Evolutionary conservation across 768 basidiomycete genomes (phyloP).

Genomic region (Glaciozyma martinii): DNA sequence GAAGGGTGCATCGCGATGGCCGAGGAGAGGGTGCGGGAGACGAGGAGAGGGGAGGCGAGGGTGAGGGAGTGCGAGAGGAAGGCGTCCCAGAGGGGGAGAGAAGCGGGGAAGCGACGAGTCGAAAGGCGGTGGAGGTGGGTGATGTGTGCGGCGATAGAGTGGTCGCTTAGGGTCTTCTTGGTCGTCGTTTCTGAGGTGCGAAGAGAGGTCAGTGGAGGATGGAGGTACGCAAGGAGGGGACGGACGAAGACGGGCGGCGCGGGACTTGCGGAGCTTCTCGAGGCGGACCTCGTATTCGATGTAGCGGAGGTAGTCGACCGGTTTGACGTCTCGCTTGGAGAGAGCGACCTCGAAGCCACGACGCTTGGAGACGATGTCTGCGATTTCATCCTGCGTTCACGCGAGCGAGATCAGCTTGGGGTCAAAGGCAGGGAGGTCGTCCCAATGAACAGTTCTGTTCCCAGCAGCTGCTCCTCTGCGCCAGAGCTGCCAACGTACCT

Average conservation of each 20-base stretch:
- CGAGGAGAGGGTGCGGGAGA: slow-evolving; percentile 27
- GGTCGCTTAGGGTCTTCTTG: slow-evolving; percentile 31
- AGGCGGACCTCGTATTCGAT: slow-evolving; percentile 36
- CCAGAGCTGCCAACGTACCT: slow-evolving; percentile 13
- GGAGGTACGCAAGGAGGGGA: background rate
- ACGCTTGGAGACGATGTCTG: slow-evolving; percentile 35
- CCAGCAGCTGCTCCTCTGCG: background rate
- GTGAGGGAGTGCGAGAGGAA: slow-evolving; percentile 30
- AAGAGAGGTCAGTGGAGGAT: background rate
- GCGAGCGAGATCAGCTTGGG: background rate
- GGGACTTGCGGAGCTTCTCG: slow-evolving; percentile 32
- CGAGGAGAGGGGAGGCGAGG: slow-evolving; percentile 24
- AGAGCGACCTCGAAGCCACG: slow-evolving; percentile 33
- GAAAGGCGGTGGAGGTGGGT: slow-evolving; percentile 31
- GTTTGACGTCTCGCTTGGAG: slow-evolving; percentile 34
- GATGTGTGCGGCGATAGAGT: slow-evolving; percentile 33
- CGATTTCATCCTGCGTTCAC: slow-evolving; percentile 33
- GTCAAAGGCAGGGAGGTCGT: background rate
- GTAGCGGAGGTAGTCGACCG: slow-evolving; percentile 35
- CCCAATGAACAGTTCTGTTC: background rate
- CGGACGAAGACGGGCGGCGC: slow-evolving; percentile 29
- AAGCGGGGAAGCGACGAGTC: slow-evolving; percentile 30
- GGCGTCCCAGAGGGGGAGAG: slow-evolving; percentile 29
- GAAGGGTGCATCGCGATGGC: slow-evolving; percentile 34
- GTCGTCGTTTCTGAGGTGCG: slow-evolving; percentile 12